These are phyloP conservation scores for Maudiozyma bulderi DNA, from an alignment of 805 yeast genomes.

Conservation along the genomic window DNA sequence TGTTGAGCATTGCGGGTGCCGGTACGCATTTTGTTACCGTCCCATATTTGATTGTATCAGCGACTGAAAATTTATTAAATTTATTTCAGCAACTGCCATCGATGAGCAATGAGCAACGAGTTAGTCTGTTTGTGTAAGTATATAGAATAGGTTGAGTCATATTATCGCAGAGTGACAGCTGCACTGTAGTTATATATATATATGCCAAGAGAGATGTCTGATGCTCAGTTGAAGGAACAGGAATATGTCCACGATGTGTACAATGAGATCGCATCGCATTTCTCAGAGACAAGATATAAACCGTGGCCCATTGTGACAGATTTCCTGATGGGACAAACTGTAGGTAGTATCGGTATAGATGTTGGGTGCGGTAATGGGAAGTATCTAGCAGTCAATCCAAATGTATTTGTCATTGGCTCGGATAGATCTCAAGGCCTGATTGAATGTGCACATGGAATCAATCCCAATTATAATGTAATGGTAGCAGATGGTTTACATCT, in stretches of 20 bases:
- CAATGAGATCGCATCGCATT: constrained; percentile 85
- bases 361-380: constrained; percentile 98
- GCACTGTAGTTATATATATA: no score
- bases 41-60: no score
- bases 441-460: constrained; percentile 45
- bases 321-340: constrained; percentile 42
- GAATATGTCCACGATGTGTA: constrained; percentile 84
- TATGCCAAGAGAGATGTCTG: not conserved
- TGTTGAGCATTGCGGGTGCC: no score
- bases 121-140: no score
- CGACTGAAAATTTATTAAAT: no score
- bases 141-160: no score
- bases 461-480: constrained; percentile 40
- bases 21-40: no score
- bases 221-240: constrained; percentile 55
- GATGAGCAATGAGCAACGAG: no score
- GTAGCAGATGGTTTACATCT: constrained; percentile 72
- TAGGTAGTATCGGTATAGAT: constrained; percentile 72
- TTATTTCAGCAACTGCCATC: no score
- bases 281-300: constrained; percentile 84
- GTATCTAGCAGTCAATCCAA: constrained; percentile 62
- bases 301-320: constrained; percentile 94
- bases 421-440: constrained; percentile 66
- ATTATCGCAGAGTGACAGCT: no score
- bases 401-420: constrained; percentile 61